Conservation (phyloP, 257 asterid species). For the Jaltomata sinuosa region DNA sequence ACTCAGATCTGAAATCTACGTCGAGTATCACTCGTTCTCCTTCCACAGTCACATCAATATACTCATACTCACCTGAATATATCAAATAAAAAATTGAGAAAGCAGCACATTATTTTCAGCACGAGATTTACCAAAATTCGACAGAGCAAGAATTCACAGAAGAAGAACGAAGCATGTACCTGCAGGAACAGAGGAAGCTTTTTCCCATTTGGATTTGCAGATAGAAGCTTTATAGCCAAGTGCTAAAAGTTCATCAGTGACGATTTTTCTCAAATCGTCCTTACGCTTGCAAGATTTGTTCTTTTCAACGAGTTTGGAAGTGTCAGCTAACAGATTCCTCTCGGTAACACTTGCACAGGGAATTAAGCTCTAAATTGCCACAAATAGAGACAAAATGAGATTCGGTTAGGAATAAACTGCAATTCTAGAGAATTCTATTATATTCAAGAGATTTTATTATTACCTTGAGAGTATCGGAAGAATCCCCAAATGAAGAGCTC, state of each 20-base stretch:
- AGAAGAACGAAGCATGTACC: constrained; percentile 24
- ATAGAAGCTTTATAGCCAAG: constrained; percentile 64
- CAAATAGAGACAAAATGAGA: neutral
- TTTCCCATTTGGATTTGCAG: constrained; percentile 92
- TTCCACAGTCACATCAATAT: constrained; percentile 55
- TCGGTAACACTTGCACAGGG: constrained; percentile 58
- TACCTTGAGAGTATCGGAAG: constrained; percentile 68
- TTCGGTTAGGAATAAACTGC: neutral
- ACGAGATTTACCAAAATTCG: neutral
- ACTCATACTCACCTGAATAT: constrained; percentile 65
- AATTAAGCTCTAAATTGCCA: constrained; percentile 49
- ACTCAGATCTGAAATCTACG: constrained; percentile 85
- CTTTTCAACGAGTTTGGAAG: constrained; percentile 63
- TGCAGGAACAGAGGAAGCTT: constrained; percentile 63
- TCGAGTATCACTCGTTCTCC: constrained; percentile 67
- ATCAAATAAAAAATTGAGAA: neutral
- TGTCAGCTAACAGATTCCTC: constrained; percentile 75
- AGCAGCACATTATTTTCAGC: neutral
- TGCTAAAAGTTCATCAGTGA: constrained; percentile 47
- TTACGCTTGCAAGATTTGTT: constrained; percentile 50
- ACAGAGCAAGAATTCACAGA: no score
- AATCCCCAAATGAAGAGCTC: constrained; percentile 43
- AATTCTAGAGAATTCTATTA: neutral
- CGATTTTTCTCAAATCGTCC: constrained; percentile 59
- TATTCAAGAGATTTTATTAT: neutral